Conservation (phyloP, 192 early-diverging fungal genomes). For the Martensiomyces pterosporus region DNA sequence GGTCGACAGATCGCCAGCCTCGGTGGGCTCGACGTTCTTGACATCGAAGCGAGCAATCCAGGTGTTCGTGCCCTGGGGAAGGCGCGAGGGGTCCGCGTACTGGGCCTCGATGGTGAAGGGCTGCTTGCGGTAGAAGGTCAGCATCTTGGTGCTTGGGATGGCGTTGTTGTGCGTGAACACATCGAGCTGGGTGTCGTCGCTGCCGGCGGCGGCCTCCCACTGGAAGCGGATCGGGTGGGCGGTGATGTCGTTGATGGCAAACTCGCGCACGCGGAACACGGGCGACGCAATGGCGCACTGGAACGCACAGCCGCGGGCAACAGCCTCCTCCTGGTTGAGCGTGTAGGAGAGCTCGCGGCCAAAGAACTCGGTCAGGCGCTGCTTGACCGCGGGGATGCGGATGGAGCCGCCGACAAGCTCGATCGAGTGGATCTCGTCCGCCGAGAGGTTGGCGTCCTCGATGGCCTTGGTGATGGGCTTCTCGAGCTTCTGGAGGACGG, state of each 20-base stretch:
- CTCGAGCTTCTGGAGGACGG: slow-evolving; percentile 68
- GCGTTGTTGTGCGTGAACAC: slow-evolving; percentile 84
- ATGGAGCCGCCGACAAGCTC: slow-evolving; percentile 93
- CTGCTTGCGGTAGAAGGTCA: slow-evolving; percentile 87
- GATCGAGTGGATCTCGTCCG: slow-evolving; percentile 87
- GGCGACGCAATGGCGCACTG: slow-evolving; percentile 97
- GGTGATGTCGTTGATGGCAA: slow-evolving; percentile 86
- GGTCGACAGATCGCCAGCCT: slow-evolving; percentile 63
- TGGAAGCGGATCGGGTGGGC: slow-evolving; percentile 83
- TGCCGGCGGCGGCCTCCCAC: slow-evolving; percentile 64
- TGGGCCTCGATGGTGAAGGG: slow-evolving; percentile 78
- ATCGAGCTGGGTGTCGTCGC: slow-evolving; percentile 77
- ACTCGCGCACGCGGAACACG: slow-evolving; percentile 97
- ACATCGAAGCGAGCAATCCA: slow-evolving; percentile 84
- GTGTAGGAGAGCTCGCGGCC: slow-evolving; percentile 83
- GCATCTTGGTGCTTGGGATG: slow-evolving; percentile 85
- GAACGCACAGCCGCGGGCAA: slow-evolving; percentile 92
- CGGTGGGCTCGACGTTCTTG: slow-evolving; percentile 69
- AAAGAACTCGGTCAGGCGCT: slow-evolving; percentile 83
- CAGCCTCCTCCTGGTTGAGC: slow-evolving; percentile 97
- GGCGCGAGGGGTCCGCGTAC: slow-evolving; percentile 64
- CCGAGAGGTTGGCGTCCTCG: slow-evolving; percentile 63
- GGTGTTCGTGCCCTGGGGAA: slow-evolving; percentile 73
- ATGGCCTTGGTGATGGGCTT: slow-evolving; percentile 74
- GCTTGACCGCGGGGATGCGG: slow-evolving; percentile 93